Evolutionary conservation across 2,329 filamentous ascomycete genomes (phyloP), one percentile per base, ranked within the genome.

Genomic region (Exserohilum turcica): DNA sequence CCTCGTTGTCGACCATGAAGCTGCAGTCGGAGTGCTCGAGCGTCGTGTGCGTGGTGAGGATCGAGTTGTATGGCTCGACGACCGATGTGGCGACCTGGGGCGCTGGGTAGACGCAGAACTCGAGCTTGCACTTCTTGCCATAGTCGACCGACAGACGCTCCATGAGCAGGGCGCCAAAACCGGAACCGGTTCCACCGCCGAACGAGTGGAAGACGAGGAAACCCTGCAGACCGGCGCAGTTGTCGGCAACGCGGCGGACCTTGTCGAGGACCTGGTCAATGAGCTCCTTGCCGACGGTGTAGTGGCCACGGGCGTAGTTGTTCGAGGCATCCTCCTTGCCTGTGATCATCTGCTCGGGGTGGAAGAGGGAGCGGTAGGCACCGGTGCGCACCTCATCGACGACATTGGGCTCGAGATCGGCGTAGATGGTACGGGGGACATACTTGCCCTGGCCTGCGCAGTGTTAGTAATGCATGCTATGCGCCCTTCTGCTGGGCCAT

Each of bases 201-300:
- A 99, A 97, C 56, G 93, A 97, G 88, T 99, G 94, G 90, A 97
- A 97, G 75, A 99, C 92, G 66, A 97, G 86, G 89, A 99, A 99
- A 74, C 94, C 94, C 80, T 99, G 94, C 54, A 99, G 92, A 81
- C 92, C 93, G 69, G 90, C 89, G 80, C 94, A 99, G 86, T 94
- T 95, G 80, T 99, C 73, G 79, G 94, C 93, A 69, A 97, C 92
- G 70, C 91, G 91, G 78, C 94, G 91, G 66, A 99, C 90, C 86
- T 96, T 96, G 85, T 99, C 94, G 68, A 97, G 83, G 60, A 97
- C 94, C 78, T 92, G 88, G 79, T 99, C 94, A 71, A 97, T 97
- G 79, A 99, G 87, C 85, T 99, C 94, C 86, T 97, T 97, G 78
- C 94, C 94, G 71, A 97, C 92, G 62, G 94, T 99, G 86, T 99